Conservation (phyloP, 257 asterid species). For the Echium plantagineum region DNA sequence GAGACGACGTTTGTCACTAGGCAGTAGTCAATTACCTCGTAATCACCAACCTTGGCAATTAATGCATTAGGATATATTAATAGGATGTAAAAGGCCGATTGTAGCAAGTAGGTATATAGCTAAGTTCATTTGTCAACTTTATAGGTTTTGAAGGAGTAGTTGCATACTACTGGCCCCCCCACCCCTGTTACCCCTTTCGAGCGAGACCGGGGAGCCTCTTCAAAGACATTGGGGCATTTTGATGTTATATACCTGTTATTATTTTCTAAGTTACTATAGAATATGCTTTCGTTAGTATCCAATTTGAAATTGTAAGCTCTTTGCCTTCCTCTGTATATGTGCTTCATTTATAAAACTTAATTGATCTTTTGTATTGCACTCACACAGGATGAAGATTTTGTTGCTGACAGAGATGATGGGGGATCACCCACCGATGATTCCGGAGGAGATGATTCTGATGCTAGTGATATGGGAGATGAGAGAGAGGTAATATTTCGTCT, state of each 20-base stretch:
- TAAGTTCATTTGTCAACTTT: not conserved
- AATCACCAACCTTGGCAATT: not conserved
- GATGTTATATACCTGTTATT: too few species aligned
- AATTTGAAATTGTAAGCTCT: not conserved
- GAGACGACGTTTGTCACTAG: not conserved
- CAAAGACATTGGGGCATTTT: too few species aligned
- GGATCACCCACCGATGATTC: constrained; percentile 98
- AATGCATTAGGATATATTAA: not conserved
- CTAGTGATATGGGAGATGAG: constrained; percentile 48
- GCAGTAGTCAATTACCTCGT: not conserved
- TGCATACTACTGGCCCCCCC: not conserved
- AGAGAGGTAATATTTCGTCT: constrained; percentile 35
- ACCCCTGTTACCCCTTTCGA: too few species aligned
- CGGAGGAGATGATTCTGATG: constrained; percentile 77
- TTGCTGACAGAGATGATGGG: constrained; percentile 58
- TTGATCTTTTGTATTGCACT: not conserved
- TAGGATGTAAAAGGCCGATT: not conserved
- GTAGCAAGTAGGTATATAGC: not conserved
- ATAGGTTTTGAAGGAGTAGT: not conserved
- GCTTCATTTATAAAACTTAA: not conserved
- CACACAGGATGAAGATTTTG: constrained; percentile 75
- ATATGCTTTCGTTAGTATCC: not conserved
- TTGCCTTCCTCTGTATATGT: not conserved
- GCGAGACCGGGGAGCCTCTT: too few species aligned
- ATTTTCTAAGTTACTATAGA: not conserved